Conservation (phyloP, 768 basidiomycete species). For the Imleria badia region DNA sequence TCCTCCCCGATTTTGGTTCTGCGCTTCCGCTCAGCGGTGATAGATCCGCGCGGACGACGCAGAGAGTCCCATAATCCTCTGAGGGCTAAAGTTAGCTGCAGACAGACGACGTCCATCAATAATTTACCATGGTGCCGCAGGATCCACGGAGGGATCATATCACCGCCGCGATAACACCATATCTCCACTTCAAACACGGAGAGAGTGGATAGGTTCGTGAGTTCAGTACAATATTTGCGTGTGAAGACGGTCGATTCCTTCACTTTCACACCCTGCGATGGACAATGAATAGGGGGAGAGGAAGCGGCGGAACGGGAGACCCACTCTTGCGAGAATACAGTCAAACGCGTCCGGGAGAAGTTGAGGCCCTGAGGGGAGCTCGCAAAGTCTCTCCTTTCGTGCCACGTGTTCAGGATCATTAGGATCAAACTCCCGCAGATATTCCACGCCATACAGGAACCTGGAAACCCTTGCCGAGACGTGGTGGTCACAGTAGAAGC, state of each 20-base stretch:
- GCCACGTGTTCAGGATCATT: constrained; percentile 64
- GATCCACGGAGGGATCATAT: constrained; percentile 73
- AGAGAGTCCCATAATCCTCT: constrained; percentile 76
- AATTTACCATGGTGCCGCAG: constrained; percentile 46
- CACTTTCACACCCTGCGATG: constrained; percentile 61
- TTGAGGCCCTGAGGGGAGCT: constrained; percentile 74
- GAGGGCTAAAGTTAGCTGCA: constrained; percentile 2
- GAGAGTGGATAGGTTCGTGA: constrained; percentile 71
- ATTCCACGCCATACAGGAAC: constrained; percentile 84
- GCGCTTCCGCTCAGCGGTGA: constrained; percentile 73
- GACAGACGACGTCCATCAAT: neutral
- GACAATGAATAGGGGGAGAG: constrained; percentile 7
- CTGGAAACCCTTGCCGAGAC: constrained; percentile 79
- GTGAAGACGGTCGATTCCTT: constrained; percentile 82
- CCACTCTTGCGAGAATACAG: constrained; percentile 71
- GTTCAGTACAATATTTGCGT: constrained; percentile 79
- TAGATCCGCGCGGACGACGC: constrained; percentile 75
- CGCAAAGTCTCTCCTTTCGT: constrained; percentile 64
- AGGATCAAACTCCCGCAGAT: constrained; percentile 64
- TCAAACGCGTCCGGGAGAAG: constrained; percentile 83
- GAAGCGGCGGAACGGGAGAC: constrained; percentile 11
- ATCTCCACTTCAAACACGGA: constrained; percentile 83
- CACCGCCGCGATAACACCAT: constrained; percentile 82
- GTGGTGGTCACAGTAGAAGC: constrained; percentile 83
- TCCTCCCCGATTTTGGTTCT: constrained; percentile 59